Base-by-base conservation (phyloP, 371 early-diverging fungal species). In the Mortierella sp. region DNA sequence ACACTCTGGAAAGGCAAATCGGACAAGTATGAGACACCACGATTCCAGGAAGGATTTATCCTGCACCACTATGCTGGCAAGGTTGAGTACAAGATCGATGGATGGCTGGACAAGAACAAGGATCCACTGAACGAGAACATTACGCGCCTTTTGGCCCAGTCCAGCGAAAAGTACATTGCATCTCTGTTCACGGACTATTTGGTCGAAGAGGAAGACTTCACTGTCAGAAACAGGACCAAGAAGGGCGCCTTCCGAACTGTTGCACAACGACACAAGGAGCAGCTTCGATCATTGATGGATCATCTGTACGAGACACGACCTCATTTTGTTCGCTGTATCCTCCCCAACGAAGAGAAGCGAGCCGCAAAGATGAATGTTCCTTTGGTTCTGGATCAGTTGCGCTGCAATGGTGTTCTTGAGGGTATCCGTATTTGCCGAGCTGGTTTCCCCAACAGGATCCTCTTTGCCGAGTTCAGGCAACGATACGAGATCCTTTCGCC, bases 391-490 rank as follows among this genome's bases (percentile, higher is more conserved):
- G 95, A 98, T 55, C 99, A 99, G 79, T 83, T 99, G 41, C 87
- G 96, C 17, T 99, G 99, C 84, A 99, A 99, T 77, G 99, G 99
- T 84, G 99, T 99, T 7, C 83, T 99, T 19, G 99, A 99, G 83
- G 99, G 99, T 27, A 99, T 99, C 62, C 92, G 99, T 55, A 99
- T 99, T 58, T 95, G 96, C 61, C 89, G 99, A 46, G 95, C 94
- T 54, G 99, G 99, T 4, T 99, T 94, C 85, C 99, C 99, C 13
- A 96, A 96, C 67, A 86, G 99, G 34, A 82, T 99, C 5, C 68
- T 90, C 2, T 99, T 98, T 84, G 86, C 90, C 34, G 99, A 99
- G 71, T 99, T 99, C 87, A 83, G 94, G 17, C 91, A 94, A 63
- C 91, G 99, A 40, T 99, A 99, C 77, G 96, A 95, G 79, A 84